Conservation (phyloP, 345 rosid genomes). For the Gossypium longicalyx region DNA sequence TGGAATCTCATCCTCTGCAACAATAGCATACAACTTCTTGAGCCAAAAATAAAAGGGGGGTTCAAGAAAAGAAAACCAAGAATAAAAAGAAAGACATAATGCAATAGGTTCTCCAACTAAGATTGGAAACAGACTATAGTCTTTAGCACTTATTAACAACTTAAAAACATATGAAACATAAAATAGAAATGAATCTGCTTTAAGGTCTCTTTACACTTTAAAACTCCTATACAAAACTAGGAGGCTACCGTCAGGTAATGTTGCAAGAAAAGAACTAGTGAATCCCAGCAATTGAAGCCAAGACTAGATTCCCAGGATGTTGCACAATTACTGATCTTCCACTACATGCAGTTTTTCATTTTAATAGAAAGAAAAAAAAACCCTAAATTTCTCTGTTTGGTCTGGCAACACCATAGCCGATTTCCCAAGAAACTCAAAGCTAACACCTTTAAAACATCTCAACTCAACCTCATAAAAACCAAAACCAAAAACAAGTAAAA, state of each 20-base stretch:
- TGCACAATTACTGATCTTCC: neutral
- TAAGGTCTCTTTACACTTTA: neutral
- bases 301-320: neutral
- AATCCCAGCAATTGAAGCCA: neutral
- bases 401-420: neutral
- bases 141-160: neutral
- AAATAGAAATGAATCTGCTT: neutral
- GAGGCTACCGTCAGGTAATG: neutral
- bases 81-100: neutral
- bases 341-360: neutral
- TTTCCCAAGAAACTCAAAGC: neutral
- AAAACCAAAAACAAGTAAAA: neutral
- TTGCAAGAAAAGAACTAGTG: neutral
- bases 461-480: neutral
- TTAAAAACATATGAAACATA: neutral
- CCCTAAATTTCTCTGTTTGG: neutral
- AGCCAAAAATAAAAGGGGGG: neutral
- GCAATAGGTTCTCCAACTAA: neutral
- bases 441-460: neutral
- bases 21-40: neutral
- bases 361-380: neutral
- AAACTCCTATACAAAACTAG: neutral
- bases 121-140: neutral
- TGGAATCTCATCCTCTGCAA: slow-evolving; percentile 67
- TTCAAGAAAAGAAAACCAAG: neutral